phyloP scores from a whole-genome alignment of 2,329 filamentous ascomycete genomes.

The Diaporthe caulivora region DNA sequence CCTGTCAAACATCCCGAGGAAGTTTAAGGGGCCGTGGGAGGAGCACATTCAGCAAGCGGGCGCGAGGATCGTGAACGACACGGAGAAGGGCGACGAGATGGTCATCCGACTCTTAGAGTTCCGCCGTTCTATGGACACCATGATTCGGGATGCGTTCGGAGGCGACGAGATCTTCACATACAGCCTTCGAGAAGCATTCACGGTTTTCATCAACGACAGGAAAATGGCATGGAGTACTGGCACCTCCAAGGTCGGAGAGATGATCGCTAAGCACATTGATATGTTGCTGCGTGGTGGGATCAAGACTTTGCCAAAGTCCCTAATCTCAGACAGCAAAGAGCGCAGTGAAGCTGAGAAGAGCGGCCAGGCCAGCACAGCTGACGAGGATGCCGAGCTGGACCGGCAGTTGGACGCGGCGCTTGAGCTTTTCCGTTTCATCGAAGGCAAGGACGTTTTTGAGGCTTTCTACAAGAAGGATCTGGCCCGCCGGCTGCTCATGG shows the following conservation, averaged over 20 bases:
- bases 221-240: constrained; percentile 82
- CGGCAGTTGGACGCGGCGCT: constrained; percentile 92
- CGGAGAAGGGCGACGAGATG: constrained; percentile 85
- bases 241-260: constrained; percentile 95
- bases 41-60: constrained; percentile 84
- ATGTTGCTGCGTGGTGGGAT: constrained; percentile 87
- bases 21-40: constrained; percentile 80
- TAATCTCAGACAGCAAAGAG: constrained; percentile 73
- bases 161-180: constrained; percentile 83
- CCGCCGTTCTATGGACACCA: constrained; percentile 81
- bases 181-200: constrained; percentile 86
- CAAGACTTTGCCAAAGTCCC: constrained; percentile 80
- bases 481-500: constrained; percentile 89
- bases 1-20: constrained; percentile 76
- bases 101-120: constrained; percentile 84
- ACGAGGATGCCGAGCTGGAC: constrained; percentile 93
- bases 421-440: constrained; percentile 95
- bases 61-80: constrained; percentile 82
- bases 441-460: constrained; percentile 98
- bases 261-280: constrained; percentile 98
- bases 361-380: constrained; percentile 76
- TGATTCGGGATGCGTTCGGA: constrained; percentile 82
- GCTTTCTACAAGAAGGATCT: constrained; percentile 99
- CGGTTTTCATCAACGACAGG: constrained; percentile 92
- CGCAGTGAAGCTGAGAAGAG: constrained; percentile 69